These are phyloP conservation scores for Astrothelium subdiscretum DNA, from an alignment of 495 filamentous ascomycete species.

Conservation along the genomic window DNA sequence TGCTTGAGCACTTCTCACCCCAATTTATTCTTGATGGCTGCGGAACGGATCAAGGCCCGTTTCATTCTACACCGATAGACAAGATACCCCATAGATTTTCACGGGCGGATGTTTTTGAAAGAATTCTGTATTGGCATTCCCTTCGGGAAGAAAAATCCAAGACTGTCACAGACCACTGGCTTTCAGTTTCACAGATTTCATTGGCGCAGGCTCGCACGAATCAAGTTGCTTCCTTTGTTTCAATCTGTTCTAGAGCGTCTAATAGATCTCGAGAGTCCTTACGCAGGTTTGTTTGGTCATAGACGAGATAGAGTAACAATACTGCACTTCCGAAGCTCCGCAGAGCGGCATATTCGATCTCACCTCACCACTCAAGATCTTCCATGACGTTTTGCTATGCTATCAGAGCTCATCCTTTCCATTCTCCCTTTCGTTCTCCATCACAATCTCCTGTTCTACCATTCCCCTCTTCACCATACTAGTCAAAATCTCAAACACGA, in stretches of 20 bases:
- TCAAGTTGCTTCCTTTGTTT: background rate
- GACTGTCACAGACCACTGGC: too few relatives aligned
- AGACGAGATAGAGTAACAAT: too few relatives aligned
- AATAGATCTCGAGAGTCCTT: too few relatives aligned
- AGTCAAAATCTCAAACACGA: conserved; percentile 33
- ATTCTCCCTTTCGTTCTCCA: conserved; percentile 4
- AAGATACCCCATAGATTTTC: background rate
- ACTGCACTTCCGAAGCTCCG: background rate
- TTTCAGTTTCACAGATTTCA: background rate
- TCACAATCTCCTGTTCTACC: conserved; percentile 17
- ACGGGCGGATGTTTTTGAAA: background rate
- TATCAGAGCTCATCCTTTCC: conserved; percentile 25
- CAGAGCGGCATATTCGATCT: background rate
- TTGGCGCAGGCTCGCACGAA: too few relatives aligned
- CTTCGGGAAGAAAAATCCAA: background rate
- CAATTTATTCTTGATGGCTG: background rate
- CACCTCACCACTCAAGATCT: background rate
- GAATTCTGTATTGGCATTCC: background rate
- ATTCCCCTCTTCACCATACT: conserved; percentile 33
- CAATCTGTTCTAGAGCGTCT: background rate
- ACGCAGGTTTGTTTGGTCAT: too few relatives aligned
- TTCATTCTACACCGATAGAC: background rate
- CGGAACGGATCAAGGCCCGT: background rate
- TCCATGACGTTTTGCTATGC: background rate
- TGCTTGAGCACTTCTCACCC: background rate